phyloP scores from a whole-genome alignment of 2,329 filamentous ascomycete species.

The Fusarium odoratissimum region DNA sequence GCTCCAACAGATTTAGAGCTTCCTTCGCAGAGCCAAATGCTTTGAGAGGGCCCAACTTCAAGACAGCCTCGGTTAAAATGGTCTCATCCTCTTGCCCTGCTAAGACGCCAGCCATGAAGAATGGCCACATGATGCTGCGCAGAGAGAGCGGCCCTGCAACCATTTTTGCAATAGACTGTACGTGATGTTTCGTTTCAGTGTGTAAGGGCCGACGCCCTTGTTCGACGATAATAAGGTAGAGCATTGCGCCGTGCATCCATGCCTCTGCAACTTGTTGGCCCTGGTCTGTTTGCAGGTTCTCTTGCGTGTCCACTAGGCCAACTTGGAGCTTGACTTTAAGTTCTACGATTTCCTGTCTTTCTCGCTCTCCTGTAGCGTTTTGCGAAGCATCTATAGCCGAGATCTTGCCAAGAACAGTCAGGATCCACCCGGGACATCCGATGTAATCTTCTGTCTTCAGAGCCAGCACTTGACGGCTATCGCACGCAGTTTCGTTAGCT shows the following conservation, averaged over 20 bases:
- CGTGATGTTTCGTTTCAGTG: background rate
- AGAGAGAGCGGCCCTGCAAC: background rate
- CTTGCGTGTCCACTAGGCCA: background rate
- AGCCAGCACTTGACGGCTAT: background rate
- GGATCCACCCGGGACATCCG: background rate
- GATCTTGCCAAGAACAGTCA: background rate
- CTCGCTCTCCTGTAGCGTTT: background rate
- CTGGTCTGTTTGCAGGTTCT: background rate
- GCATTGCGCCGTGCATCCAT: background rate
- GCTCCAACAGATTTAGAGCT: background rate
- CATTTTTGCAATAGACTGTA: background rate
- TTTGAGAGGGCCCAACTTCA: background rate
- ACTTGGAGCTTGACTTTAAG: background rate
- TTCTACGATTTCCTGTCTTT: background rate
- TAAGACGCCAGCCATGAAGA: background rate
- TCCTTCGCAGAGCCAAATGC: background rate
- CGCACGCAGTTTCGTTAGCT: background rate
- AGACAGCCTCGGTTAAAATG: background rate
- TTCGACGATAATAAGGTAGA: background rate
- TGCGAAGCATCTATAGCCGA: background rate
- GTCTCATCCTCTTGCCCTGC: background rate
- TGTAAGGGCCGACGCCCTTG: background rate
- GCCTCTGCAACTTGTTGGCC: background rate
- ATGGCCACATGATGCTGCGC: background rate
- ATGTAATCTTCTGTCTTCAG: background rate